Evolutionary conservation across 345 rosid species (phyloP), one percentile per base, ranked within the genome.

Genomic region (Eucalyptus paniculata): DNA sequence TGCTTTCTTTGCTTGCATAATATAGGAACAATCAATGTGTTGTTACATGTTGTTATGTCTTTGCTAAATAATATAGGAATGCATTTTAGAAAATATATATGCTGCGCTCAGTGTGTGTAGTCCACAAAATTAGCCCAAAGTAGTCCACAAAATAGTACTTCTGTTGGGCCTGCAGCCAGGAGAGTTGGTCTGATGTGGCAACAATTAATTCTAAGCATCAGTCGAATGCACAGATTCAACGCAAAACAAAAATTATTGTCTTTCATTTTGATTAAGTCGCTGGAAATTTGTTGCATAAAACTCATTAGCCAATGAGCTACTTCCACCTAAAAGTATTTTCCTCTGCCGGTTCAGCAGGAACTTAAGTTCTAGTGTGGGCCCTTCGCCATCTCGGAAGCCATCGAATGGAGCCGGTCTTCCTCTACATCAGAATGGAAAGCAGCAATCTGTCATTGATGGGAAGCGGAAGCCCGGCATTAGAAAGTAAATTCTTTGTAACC

Each of bases 371-470:
- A 90, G 87, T 67, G 72, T 90, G 86, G 96, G 95, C n/a, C 96
- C 98, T 92, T 96, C 95, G 19, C 96, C 96, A 10, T 94, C 97
- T 65, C 92, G 95, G 86, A 96, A 97, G 91, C 91, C 92, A 86
- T 50, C 91, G 80, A 94, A 93, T 86, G 97, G 95, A 42, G 91
- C 53, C 69, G 95, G 95, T 72, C 87, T 87, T 26, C 90, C 92
- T 32, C 49, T 90, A 17, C 94, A 91, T 37, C 94, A 94, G 88
- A 92, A 86, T 77, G 94, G 92, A 90, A 95, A 95, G 94, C 96
- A 93, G 89, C 86, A 95, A 44, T 89, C 92, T 42, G 94, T 92
- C 50, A 40, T 40, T 7, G 97, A 94, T 56, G 96, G 94, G 90
- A 97, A 95, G 90, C 94, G 97, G 88, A 96, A 93, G 90, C 90